Conservation (phyloP, 176 grass and related monocot genomes). For the Puccinellia tenuiflora region DNA sequence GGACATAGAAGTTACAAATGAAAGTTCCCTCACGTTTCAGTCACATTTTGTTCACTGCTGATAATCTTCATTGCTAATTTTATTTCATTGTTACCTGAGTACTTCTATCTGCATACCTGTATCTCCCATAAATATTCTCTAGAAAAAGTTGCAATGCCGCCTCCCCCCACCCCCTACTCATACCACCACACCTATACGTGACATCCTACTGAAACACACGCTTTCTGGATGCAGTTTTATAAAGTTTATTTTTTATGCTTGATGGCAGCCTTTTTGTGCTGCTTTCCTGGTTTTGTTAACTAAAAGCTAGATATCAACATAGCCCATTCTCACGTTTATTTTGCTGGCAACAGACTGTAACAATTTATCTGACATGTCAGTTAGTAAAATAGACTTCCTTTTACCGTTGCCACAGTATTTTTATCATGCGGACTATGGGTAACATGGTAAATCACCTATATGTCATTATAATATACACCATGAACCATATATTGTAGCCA, state of each 20-base stretch:
- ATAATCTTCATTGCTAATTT: constrained; percentile 4
- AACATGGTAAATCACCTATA: not conserved
- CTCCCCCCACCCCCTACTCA: not conserved
- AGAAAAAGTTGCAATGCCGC: not conserved
- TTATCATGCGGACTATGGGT: not conserved
- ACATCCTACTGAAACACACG: not conserved
- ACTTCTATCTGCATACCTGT: not conserved
- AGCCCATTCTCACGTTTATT: not conserved
- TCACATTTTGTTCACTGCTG: not conserved
- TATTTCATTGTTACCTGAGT: not conserved
- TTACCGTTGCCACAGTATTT: not conserved
- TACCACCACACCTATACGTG: not conserved
- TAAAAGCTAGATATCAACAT: not conserved
- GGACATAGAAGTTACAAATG: not conserved
- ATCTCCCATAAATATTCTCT: not conserved
- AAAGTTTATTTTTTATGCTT: constrained; percentile 7
- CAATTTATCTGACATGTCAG: not conserved
- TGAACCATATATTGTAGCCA: not conserved
- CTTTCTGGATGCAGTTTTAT: not conserved
- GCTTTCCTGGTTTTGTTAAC: constrained; percentile 6
- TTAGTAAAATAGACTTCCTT: not conserved
- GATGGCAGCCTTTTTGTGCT: not conserved
- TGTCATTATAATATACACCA: not conserved
- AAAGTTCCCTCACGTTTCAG: not conserved
- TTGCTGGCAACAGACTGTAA: not conserved